A percentile compares a stretch with the other conserved stretches of the same genome.
Evolutionary conservation across 192 early-diverging fungal species (phyloP).

Genomic region (Coemansia sp.): DNA sequence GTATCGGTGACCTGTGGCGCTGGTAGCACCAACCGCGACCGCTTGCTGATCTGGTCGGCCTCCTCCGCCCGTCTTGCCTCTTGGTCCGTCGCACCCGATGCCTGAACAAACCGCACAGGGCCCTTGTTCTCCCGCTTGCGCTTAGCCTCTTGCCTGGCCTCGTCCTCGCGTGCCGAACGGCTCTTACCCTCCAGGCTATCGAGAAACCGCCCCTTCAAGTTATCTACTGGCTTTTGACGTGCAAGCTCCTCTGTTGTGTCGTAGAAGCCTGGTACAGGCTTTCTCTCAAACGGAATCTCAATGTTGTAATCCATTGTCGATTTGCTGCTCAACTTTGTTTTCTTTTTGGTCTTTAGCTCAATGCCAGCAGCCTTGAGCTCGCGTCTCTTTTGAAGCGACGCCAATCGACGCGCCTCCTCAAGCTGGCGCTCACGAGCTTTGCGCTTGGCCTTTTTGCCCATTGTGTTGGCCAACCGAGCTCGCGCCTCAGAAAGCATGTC

Average conservation of each 20-base stretch:
- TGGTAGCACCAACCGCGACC: constrained; percentile 78
- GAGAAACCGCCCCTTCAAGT: constrained; percentile 66
- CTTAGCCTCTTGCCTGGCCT: constrained; percentile 71
- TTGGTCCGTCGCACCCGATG: constrained; percentile 27
- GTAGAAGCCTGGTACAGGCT: constrained; percentile 86
- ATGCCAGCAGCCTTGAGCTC: constrained; percentile 98
- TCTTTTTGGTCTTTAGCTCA: constrained; percentile 67
- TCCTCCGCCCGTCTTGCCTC: constrained; percentile 53
- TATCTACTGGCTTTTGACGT: constrained; percentile 54
- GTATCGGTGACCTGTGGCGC: constrained; percentile 86
- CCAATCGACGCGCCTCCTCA: constrained; percentile 89
- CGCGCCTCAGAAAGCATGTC: constrained; percentile 99
- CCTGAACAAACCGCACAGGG: constrained; percentile 50
- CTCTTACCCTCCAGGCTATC: constrained; percentile 85
- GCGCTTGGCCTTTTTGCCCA: constrained; percentile 98
- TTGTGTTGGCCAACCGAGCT: constrained; percentile 97
- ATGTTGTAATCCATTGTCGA: constrained; percentile 88
- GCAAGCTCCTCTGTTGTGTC: constrained; percentile 84
- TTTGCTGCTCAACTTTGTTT: constrained; percentile 56
- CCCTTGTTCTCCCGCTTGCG: constrained; percentile 57
- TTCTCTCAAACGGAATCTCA: constrained; percentile 92
- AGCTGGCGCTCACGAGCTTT: constrained; percentile 97
- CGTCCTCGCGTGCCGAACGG: constrained; percentile 77
- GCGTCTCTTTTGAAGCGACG: constrained; percentile 86
- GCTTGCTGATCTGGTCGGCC: constrained; percentile 66